Conservation (phyloP, 106 monocot species). For the Dendrobium catenatum region DNA sequence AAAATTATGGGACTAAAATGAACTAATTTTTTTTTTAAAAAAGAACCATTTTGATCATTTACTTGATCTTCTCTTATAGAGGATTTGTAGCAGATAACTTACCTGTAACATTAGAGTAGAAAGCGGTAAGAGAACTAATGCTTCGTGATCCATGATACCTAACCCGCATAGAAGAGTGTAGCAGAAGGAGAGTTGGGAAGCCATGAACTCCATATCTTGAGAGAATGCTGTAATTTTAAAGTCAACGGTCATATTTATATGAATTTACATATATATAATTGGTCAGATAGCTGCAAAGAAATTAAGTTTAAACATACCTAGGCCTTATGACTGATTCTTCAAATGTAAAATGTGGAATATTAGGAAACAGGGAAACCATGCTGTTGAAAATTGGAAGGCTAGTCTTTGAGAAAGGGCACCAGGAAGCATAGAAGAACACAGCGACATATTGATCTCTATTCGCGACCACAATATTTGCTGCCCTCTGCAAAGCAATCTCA, state of each 20-base stretch:
- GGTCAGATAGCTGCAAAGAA: not conserved
- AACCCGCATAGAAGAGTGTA: conserved; percentile 71
- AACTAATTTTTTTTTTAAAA: no score
- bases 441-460: conserved; percentile 13
- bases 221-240: conserved; percentile 43
- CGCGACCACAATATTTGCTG: not conserved
- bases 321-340: conserved; percentile 60
- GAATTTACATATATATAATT: not conserved
- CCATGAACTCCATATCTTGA: conserved; percentile 81
- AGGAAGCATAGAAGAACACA: conserved; percentile 60
- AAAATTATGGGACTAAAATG: no score
- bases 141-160: conserved; percentile 72
- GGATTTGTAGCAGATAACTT: not conserved
- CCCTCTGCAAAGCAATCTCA: conserved; percentile 9
- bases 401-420: conserved; percentile 52
- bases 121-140: conserved; percentile 42
- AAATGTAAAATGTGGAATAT: conserved; percentile 37
- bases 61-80: no score
- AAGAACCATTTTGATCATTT: no score
- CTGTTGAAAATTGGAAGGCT: conserved; percentile 32
- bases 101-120: conserved; percentile 75
- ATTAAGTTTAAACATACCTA: conserved; percentile 23
- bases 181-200: conserved; percentile 70
- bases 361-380: conserved; percentile 54
- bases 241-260: not conserved